A percentile compares a stretch with the other conserved stretches of the same genome.
These are phyloP conservation scores for Ciborinia camelliae DNA, from an alignment of 2,329 filamentous ascomycete species.

Conservation along the genomic window DNA sequence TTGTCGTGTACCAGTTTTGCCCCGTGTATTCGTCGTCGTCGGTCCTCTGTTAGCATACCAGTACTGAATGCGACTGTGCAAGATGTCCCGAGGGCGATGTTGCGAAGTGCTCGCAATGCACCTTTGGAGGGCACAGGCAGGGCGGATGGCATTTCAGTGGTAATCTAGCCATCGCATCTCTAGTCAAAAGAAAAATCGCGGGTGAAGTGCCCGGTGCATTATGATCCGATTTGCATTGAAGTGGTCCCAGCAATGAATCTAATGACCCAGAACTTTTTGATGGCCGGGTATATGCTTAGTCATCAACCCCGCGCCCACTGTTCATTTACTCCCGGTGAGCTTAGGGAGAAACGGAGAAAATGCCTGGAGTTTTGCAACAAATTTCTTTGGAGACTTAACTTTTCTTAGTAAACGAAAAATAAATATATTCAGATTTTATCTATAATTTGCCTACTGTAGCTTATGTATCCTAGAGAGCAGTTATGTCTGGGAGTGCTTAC, in stretches of 20 bases:
- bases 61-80: constrained; percentile 48
- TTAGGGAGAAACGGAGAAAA: not conserved
- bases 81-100: constrained; percentile 54
- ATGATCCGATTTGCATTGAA: constrained; percentile 2
- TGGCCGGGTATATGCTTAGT: constrained; percentile 10
- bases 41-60: constrained; percentile 52
- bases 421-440: too few species aligned
- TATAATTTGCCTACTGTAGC: not conserved
- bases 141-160: constrained; percentile 37
- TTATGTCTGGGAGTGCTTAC: not conserved
- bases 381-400: too few species aligned
- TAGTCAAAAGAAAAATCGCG: not conserved
- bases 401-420: too few species aligned
- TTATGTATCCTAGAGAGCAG: not conserved
- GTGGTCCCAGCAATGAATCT: not conserved
- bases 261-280: constrained; percentile 8
- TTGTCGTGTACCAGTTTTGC: constrained; percentile 51
- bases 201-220: not conserved
- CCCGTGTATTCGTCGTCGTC: constrained; percentile 52
- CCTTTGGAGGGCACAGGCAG: constrained; percentile 53
- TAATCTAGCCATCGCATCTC: constrained; percentile 27
- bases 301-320: not conserved
- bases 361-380: not conserved
- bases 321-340: not conserved
- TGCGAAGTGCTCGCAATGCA: constrained; percentile 53